Evolutionary conservation across 1,284 basidiomycete species (phyloP).

Genomic region (Mycena sp.): DNA sequence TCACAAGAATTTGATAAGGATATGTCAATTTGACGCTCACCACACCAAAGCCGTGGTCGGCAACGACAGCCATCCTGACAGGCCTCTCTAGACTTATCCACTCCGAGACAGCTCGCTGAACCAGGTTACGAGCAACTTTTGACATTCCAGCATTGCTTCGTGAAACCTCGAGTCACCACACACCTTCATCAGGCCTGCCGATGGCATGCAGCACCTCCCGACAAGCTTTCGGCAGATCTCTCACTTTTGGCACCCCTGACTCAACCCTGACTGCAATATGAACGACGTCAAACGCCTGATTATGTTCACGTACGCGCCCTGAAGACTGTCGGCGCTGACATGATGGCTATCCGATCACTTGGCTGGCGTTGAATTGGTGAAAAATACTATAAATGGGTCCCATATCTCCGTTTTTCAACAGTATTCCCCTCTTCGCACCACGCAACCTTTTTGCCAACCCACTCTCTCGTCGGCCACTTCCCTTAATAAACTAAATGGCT

Average conservation of each 20-base stretch:
- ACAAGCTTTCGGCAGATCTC: slow-evolving; percentile 13
- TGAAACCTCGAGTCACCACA: neutral
- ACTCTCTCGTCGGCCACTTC: neutral
- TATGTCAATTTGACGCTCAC: no score
- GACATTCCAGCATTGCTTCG: no score
- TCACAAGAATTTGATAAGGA: no score
- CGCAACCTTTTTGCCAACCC: neutral
- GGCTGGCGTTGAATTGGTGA: neutral
- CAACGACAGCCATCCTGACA: no score
- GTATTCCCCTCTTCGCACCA: neutral
- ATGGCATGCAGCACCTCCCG: no score
- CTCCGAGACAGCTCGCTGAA: no score
- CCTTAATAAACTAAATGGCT: slow-evolving; percentile 15
- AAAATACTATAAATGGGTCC: neutral
- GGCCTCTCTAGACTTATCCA: no score
- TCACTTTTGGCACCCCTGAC: slow-evolving; percentile 14
- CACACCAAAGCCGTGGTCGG: no score
- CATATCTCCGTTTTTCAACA: neutral
- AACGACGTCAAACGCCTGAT: slow-evolving; percentile 30
- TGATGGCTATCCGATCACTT: no score
- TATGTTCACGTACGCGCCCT: neutral
- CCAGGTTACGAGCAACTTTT: no score
- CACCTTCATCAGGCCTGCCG: neutral
- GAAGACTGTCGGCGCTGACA: neutral
- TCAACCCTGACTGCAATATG: slow-evolving; percentile 8